A percentile compares a stretch with the other conserved stretches of the same genome.
Evolutionary conservation across 2,329 filamentous ascomycete genomes (phyloP).

Genomic region (Exophiala sp.): DNA sequence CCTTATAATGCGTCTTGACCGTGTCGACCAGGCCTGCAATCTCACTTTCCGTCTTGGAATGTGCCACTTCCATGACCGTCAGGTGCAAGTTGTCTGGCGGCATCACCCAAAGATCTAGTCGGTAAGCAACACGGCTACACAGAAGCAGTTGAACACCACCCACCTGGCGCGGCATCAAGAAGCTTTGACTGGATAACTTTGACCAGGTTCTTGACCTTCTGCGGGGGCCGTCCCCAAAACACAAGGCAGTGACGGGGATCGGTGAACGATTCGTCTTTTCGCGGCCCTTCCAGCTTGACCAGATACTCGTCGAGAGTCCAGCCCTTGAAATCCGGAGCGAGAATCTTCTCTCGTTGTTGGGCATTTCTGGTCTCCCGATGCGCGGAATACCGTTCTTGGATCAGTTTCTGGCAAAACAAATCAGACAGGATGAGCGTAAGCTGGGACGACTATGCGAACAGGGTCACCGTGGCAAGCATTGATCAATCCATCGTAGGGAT

Average conservation of each 20-base stretch:
- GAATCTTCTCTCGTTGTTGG: slow-evolving; percentile 68
- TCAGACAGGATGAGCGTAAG: slow-evolving; percentile 17
- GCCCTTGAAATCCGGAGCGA: slow-evolving; percentile 58
- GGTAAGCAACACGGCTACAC: slow-evolving; percentile 6
- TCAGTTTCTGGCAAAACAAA: slow-evolving; percentile 49
- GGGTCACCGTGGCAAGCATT: slow-evolving; percentile 59
- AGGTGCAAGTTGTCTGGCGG: slow-evolving; percentile 71
- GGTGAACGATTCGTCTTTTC: slow-evolving; percentile 60
- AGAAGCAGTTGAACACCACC: slow-evolving; percentile 32
- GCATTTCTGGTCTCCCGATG: slow-evolving; percentile 71
- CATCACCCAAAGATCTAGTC: slow-evolving; percentile 76
- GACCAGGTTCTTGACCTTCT: slow-evolving; percentile 63
- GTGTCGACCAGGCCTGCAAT: slow-evolving; percentile 57
- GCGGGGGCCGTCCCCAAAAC: slow-evolving; percentile 79
- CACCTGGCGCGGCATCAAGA: slow-evolving; percentile 61
- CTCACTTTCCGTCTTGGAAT: slow-evolving; percentile 65
- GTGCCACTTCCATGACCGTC: slow-evolving; percentile 78
- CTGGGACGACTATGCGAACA: slow-evolving; percentile 41
- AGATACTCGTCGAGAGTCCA: slow-evolving; percentile 73
- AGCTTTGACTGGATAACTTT: slow-evolving; percentile 62
- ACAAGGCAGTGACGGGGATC: slow-evolving; percentile 78
- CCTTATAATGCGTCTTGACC: slow-evolving; percentile 46
- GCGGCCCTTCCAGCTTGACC: slow-evolving; percentile 58
- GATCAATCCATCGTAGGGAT: slow-evolving; percentile 72
- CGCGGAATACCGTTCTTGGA: slow-evolving; percentile 65